Conservation (phyloP, 306 rosid genomes). For the Glycine soja region DNA sequence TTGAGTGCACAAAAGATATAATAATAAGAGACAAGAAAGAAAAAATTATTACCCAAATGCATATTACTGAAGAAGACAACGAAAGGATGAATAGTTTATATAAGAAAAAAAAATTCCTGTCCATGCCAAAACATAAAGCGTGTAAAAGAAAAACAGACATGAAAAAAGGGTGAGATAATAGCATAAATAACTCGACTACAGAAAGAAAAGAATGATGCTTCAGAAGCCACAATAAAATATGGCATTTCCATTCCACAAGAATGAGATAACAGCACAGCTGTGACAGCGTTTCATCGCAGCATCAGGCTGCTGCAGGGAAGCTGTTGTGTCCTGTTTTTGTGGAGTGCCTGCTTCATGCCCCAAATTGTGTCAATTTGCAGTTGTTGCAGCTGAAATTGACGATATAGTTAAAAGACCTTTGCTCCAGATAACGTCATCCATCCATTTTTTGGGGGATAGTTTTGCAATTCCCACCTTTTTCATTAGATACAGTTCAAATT, state of each 20-base stretch:
- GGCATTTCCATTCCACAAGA: not conserved
- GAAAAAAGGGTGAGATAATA: slow-evolving; percentile 8
- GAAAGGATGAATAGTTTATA: slow-evolving; percentile 11
- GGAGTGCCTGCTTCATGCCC: too few relatives aligned
- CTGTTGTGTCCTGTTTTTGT: not conserved
- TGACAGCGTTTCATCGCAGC: not conserved
- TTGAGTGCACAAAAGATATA: too few relatives aligned
- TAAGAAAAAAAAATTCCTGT: not conserved
- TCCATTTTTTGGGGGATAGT: not conserved
- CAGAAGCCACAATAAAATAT: slow-evolving; percentile 18
- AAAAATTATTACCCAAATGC: not conserved
- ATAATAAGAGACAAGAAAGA: not conserved
- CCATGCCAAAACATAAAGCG: not conserved
- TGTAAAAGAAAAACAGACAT: not conserved
- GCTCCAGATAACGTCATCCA: not conserved
- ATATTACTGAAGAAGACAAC: not conserved
- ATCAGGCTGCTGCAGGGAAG: not conserved
- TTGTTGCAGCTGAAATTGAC: not conserved
- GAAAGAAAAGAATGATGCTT: slow-evolving; percentile 14
- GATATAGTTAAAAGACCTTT: not conserved
- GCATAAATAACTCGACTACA: not conserved
- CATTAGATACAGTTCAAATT: not conserved
- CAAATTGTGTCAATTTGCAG: not conserved
- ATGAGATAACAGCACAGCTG: not conserved
- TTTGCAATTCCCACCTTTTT: not conserved